phyloP scores from a whole-genome alignment of 1,284 basidiomycete genomes.

The Stygiomarasmius scandens region DNA sequence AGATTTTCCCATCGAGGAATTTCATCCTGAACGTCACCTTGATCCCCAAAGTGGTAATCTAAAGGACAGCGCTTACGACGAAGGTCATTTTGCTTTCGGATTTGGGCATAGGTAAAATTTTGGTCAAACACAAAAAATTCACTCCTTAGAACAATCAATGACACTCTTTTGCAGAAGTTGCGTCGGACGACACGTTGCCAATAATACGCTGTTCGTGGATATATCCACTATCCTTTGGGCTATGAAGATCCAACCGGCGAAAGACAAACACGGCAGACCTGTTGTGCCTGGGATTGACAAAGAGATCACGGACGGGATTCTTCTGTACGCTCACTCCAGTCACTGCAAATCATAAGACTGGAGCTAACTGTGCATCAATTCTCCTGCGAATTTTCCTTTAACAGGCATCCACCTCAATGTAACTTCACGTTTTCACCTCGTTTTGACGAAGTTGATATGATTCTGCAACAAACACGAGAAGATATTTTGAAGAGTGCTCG shows the following conservation, averaged over 20 bases:
- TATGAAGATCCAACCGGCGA: not conserved
- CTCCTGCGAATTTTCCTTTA: too few species aligned
- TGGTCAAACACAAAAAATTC: too few species aligned
- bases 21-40: slow-evolving; percentile 4
- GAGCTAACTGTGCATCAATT: too few species aligned
- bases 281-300: slow-evolving; percentile 10
- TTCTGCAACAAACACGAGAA: too few species aligned
- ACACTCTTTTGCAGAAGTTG: not conserved
- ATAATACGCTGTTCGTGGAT: slow-evolving; percentile 5
- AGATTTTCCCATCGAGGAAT: not conserved
- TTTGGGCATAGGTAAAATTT: slow-evolving; percentile 5
- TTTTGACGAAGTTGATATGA: too few species aligned
- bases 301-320: slow-evolving; percentile 10
- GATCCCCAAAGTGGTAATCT: not conserved
- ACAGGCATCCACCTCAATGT: too few species aligned
- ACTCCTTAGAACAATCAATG: not conserved
- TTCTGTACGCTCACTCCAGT: too few species aligned
- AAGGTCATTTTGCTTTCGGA: slow-evolving; percentile 7
- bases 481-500: too few species aligned
- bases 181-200: slow-evolving; percentile 8
- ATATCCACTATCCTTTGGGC: slow-evolving; percentile 4
- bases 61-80: not conserved
- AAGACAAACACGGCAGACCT: slow-evolving; percentile 17
- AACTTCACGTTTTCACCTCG: too few species aligned
- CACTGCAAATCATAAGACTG: too few species aligned